phyloP scores from a whole-genome alignment of 768 basidiomycete genomes.

The Trametes punicea region DNA sequence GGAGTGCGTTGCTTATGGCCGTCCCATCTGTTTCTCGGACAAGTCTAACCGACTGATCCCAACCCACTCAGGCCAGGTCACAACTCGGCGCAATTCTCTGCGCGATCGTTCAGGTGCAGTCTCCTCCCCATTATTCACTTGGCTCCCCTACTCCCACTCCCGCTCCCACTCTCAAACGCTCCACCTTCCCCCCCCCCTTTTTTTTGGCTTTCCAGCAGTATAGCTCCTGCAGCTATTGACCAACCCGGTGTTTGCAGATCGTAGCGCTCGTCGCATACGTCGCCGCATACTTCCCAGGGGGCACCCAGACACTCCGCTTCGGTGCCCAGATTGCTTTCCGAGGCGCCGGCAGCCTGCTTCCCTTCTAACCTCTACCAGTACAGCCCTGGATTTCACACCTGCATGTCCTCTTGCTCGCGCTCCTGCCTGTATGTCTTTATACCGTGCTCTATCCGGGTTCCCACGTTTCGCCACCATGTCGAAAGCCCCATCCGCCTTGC shows the following conservation, averaged over 20 bases:
- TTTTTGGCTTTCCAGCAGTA: neutral
- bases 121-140: conserved; percentile 83
- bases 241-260: conserved; percentile 42
- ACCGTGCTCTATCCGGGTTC: neutral
- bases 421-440: neutral
- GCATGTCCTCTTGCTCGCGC: neutral
- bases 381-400: neutral
- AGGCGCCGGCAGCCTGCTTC: conserved; percentile 79
- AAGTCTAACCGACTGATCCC: neutral
- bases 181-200: neutral
- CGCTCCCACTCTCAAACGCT: too few species aligned
- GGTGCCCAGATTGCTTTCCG: conserved; percentile 80
- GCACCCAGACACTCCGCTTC: conserved; percentile 72
- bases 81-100: too few species aligned
- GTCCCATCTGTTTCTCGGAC: neutral
- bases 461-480: neutral
- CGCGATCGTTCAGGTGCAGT: conserved; percentile 54
- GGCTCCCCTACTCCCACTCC: conserved; percentile 15
- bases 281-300: conserved; percentile 94
- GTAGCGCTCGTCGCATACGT: conserved; percentile 85
- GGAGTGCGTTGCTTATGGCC: conserved; percentile 61
- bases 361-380: conserved; percentile 44
- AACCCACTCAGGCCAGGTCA: too few species aligned
- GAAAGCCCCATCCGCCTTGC: neutral
- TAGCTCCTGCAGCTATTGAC: neutral